These are phyloP conservation scores for Stylosanthes scabra DNA, from an alignment of 331 rosid genomes.

Conservation along the genomic window DNA sequence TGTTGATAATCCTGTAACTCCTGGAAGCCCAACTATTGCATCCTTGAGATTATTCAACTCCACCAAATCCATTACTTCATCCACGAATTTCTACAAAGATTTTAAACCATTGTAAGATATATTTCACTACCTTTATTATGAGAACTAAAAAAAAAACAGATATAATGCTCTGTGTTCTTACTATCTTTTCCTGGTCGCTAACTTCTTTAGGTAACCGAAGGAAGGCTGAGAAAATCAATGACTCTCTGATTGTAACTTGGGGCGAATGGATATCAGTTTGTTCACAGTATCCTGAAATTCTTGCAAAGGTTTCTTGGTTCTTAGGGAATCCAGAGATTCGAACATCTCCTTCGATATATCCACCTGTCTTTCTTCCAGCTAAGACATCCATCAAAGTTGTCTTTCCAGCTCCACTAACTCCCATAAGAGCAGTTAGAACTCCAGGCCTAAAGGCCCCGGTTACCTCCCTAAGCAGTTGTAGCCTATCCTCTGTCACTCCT, in stretches of 20 bases:
- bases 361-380: conserved; percentile 97
- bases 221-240: conserved; percentile 88
- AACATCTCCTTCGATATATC: conserved; percentile 86
- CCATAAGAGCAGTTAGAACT: conserved; percentile 92
- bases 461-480: conserved; percentile 78
- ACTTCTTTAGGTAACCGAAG: conserved; percentile 88
- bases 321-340: conserved; percentile 92
- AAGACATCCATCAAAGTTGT: conserved; percentile 99
- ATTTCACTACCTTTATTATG: not conserved
- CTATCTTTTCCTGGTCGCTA: conserved; percentile 69
- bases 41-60: conserved; percentile 76
- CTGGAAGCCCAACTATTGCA: conserved; percentile 90
- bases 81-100: conserved; percentile 68
- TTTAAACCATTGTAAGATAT: not conserved
- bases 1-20: conserved; percentile 84
- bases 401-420: conserved; percentile 99
- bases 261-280: conserved; percentile 95
- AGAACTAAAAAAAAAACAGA: no score
- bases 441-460: conserved; percentile 98
- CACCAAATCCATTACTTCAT: conserved; percentile 87
- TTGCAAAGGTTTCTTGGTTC: conserved; percentile 95
- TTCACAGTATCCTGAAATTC: conserved; percentile 97
- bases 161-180: conserved; percentile 16
- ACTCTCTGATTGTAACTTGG: conserved; percentile 84
- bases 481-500: conserved; percentile 71